Evolutionary conservation across 805 yeast species (phyloP).

Genomic region (Huiozyma naganishii): DNA sequence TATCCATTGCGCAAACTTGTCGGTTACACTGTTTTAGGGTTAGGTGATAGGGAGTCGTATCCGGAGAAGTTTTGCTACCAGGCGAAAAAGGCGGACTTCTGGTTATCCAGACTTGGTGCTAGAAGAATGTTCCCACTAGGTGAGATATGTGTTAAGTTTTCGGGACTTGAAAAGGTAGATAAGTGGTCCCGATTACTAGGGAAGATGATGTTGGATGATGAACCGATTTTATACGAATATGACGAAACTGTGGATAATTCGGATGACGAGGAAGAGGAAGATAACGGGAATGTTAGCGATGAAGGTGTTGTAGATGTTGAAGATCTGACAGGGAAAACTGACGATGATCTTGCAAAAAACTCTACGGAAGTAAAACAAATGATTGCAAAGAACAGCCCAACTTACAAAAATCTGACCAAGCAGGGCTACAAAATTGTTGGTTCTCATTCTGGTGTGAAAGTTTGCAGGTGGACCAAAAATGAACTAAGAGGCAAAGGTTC

Average conservation of each 20-base stretch:
- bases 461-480: conserved; percentile 93
- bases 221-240: conserved; percentile 52
- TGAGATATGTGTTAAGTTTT: conserved; percentile 66
- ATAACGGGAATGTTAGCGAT: conserved; percentile 18
- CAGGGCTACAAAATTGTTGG: conserved; percentile 93
- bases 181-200: conserved; percentile 60
- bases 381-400: conserved; percentile 86
- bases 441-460: conserved; percentile 88
- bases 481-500: conserved; percentile 91
- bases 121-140: conserved; percentile 78
- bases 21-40: conserved; percentile 78
- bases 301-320: conserved; percentile 65
- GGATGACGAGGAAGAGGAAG: conserved; percentile 28
- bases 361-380: conserved; percentile 48
- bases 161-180: conserved; percentile 45
- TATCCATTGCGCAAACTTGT: conserved; percentile 57
- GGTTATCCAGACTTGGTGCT: conserved; percentile 76
- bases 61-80: conserved; percentile 79
- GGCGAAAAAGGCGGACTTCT: conserved; percentile 61
- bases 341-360: conserved; percentile 1
- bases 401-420: conserved; percentile 76
- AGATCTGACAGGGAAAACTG: conserved; percentile 55
- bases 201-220: conserved; percentile 56
- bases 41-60: conserved; percentile 86
- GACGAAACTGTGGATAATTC: conserved; percentile 49